Evolutionary conservation across 2,329 filamentous ascomycete species (phyloP), one percentile per base, ranked within the genome.

Genomic region (Didymosphaeria variabile): DNA sequence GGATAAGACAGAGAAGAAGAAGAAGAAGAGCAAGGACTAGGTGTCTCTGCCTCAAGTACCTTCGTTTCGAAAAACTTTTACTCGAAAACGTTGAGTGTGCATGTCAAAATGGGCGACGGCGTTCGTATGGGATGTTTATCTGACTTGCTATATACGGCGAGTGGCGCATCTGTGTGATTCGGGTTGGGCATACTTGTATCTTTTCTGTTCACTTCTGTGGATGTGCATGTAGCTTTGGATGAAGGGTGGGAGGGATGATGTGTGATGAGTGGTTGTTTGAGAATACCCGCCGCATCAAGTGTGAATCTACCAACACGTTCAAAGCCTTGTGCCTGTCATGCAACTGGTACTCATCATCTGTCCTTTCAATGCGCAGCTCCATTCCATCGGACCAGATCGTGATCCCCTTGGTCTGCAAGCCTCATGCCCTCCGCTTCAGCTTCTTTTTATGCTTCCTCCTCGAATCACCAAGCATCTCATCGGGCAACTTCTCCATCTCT

Each of bases 1-100:
- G 64, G 80, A 81, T 69, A 85, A 86, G 79, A 85, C 86, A 78
- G 87, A 90, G 81, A 85, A 91, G 80, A 86, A 90, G 78, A 88
- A 88, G 80, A 83, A 85, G 75, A 90, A 90, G 84, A 79, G 70
- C 73, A 77, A 79, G 73, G 76, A 69, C 31, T 78, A 78, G 67
- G 69, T 51, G 38, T 31, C 23, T 17, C 36, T 17, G 51, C 19
- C 38, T 55, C 36, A 10, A 19, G 52, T 31, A 6, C 38, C 47
- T 49, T 45, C 32, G n/a, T 55, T 38, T 58, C 26, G 32, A 10
- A 53, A 42, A 53, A 21, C 34, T 26, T 21, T 42, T 34, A 9
- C 34, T 26, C 21, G 36, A 5, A 38, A n/a, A 42, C 34, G 50
- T 42, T 53, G 34, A 36, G 12, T 26, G 13, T 42, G 34, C 52